Evolutionary conservation across 2,329 filamentous ascomycete genomes (phyloP), one percentile per base, ranked within the genome.

Genomic region (Verticillium isaacii): DNA sequence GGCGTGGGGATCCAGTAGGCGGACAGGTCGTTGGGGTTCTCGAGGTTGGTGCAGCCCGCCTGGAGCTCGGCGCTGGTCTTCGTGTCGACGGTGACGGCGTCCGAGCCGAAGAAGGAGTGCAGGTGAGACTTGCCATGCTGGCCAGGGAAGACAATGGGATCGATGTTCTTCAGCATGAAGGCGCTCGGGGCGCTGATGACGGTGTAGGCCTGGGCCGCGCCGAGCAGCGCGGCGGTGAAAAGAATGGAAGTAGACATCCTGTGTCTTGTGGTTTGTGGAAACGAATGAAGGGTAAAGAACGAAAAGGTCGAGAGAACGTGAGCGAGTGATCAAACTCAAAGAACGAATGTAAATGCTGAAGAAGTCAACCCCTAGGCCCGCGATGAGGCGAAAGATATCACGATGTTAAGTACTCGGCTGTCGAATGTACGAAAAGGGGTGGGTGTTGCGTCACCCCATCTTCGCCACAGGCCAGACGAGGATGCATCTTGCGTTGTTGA

Each of bases 11-110:
- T 72, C 79, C 75, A 82, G 73, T 82, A 82, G 14, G 75, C 70
- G 0, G 76, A 79, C 0, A 80, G 66, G 60, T 82, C 79, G 62
- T 82, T 81, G 32, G 77, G 75, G 70, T 81, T 81, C 64, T 79
- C 70, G 23, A 72, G 74, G 19, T 73, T 77, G 32, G 78, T 76
- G 72, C 79, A 82, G 14, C 79, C 79, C 12, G 68, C 66, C 50
- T 78, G 77, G 1, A 82, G 72, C 60, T 73, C 68, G n/a, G 70
- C 69, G 29, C 69, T 72, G 7, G 70, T 70, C 34, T 67, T 70
- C 19, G 72, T 72, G 63, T 69, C 64, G 63, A 68, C 64, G 1
- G 70, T 75, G 25, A 73, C 65, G 37, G 66, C 69, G 56, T 74
- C 73, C 57, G 72, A 75, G 50, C 74, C 74, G 62, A 75, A 75